Evolutionary conservation across 805 yeast species (phyloP), one percentile per base, ranked within the genome.

Genomic region (Wickerhamiella spandovensis): DNA sequence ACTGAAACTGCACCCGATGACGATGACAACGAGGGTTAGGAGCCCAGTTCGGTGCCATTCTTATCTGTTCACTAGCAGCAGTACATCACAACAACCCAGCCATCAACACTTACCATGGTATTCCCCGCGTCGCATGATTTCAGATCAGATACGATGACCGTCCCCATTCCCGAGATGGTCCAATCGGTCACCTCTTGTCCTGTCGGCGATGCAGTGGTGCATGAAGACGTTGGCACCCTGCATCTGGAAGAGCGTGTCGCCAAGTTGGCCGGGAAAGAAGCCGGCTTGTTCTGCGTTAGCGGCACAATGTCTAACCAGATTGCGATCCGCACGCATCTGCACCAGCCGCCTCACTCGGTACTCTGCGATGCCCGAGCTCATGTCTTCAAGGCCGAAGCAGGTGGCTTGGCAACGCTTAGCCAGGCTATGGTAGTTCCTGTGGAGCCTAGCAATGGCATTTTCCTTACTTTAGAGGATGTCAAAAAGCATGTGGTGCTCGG

Each of bases 261-360:
- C 5, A 67, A 70, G 22, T 58, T 88, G 50, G 73, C 94, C 6
- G 95, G 94, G 17, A 84, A 82, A 58, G 85, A 80, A 57, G 83
- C 86, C 1, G 96, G 84, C 12, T 64, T 87, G 48, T 89, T 73
- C 66, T 86, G 94, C 67, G 86, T 81, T 20, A 82, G 94, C 21
- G 97, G 97, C 44, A 90, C 97, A 5, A 67, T 89, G 66, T 82
- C 95, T 10, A 89, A 89, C 67, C 97, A 89, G 67, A 73, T 89
- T 53, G 96, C 82, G 15, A 64, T 89, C 44, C 73, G 96, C 60
- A 71, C 87, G 4, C 84, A 82, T 56, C 68, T 90, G 46, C 66
- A 64, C 54, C 90, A 84, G 61, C 96, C 96, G 17, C 95, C 95
- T 2, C 81, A 81, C 68, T 76, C 89, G n/a, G 72, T 90, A 23